Evolutionary conservation across 2,329 filamentous ascomycete species (phyloP).

Genomic region (Botrytis deweyae): DNA sequence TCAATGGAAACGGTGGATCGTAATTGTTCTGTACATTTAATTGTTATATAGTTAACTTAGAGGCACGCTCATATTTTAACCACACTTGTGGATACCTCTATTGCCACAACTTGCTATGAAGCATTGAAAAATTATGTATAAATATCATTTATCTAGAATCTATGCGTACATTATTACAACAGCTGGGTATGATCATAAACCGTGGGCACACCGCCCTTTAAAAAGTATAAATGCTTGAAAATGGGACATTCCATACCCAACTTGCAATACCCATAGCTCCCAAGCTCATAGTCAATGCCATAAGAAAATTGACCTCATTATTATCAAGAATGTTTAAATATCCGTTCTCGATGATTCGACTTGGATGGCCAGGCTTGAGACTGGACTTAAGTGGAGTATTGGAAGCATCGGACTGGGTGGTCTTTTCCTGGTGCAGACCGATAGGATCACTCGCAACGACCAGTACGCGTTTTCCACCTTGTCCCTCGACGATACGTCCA

Average conservation of each 20-base stretch:
- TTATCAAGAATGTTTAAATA: constrained; percentile 77
- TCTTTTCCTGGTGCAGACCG: constrained; percentile 40
- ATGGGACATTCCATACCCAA: constrained; percentile 59
- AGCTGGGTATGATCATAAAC: not conserved
- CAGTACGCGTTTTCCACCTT: constrained; percentile 64
- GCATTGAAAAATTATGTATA: not conserved
- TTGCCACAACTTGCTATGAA: not conserved
- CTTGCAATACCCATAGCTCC: constrained; percentile 67
- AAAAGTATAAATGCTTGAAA: constrained; percentile 34
- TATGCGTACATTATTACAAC: not conserved
- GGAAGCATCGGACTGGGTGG: constrained; percentile 47
- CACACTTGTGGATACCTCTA: not conserved
- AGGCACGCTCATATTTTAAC: not conserved
- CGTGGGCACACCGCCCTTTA: not conserved
- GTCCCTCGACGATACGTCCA: constrained; percentile 86
- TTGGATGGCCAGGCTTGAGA: constrained; percentile 53
- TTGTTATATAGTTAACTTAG: not conserved
- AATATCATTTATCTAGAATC: not conserved
- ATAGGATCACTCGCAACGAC: constrained; percentile 41
- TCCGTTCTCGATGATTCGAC: constrained; percentile 60
- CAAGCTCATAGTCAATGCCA: constrained; percentile 80
- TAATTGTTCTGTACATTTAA: not conserved
- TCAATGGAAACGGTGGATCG: not conserved
- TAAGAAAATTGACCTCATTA: constrained; percentile 91
- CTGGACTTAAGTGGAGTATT: constrained; percentile 52